These are phyloP conservation scores for Inga laurina DNA, from an alignment of 306 rosid species.

Conservation along the genomic window DNA sequence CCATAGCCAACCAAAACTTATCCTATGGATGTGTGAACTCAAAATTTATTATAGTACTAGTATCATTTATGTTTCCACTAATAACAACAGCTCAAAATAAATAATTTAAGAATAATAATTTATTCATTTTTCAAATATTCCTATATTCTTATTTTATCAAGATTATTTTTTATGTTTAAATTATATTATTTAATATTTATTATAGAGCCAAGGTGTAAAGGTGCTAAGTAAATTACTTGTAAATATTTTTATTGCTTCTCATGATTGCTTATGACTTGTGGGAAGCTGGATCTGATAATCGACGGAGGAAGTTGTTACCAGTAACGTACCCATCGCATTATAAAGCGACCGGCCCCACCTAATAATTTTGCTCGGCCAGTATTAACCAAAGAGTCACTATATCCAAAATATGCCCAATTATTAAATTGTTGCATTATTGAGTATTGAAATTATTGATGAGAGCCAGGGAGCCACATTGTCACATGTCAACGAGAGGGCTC, in stretches of 20 bases:
- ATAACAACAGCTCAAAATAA: not conserved
- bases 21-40: not conserved
- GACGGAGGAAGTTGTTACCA: not conserved
- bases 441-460: not conserved
- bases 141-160: not conserved
- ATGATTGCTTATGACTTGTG: not conserved
- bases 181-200: too few relatives aligned
- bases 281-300: conserved; percentile 1
- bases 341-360: conserved; percentile 13
- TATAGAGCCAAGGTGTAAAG: too few relatives aligned
- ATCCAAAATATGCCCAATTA: conserved; percentile 19
- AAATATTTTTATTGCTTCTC: not conserved
- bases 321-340: conserved; percentile 14
- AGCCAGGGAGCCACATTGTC: not conserved
- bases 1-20: not conserved
- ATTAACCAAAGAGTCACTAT: not conserved
- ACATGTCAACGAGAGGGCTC: not conserved
- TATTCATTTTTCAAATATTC: not conserved
- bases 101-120: not conserved
- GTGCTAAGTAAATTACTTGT: not conserved
- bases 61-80: not conserved
- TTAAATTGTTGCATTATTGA: not conserved
- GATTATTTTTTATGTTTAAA: too few relatives aligned
- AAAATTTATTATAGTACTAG: not conserved
- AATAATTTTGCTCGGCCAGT: conserved; percentile 17